phyloP scores from a whole-genome alignment of 768 basidiomycete species.

The Termitomyces sp. region DNA sequence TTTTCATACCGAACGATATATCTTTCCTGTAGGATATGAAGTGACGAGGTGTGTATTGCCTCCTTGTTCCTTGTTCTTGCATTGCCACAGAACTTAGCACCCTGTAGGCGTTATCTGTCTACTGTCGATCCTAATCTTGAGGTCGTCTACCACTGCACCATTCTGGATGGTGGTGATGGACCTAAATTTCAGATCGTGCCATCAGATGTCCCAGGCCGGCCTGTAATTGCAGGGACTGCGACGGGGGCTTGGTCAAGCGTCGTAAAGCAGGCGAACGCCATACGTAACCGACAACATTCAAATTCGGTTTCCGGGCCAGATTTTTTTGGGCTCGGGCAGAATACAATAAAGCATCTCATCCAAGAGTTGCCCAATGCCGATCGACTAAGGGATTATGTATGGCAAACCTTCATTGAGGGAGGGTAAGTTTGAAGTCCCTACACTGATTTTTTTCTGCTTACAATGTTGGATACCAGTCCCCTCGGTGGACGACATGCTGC shows the following conservation, averaged over 20 bases:
- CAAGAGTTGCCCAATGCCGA: conserved; percentile 76
- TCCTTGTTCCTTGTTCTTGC: background rate
- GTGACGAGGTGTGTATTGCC: conserved; percentile 59
- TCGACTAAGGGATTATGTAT: conserved; percentile 73
- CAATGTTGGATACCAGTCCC: conserved; percentile 37
- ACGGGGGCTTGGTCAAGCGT: conserved; percentile 86
- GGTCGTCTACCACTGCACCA: conserved; percentile 77
- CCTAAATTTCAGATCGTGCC: conserved; percentile 84
- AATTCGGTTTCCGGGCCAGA: conserved; percentile 88
- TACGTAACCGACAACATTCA: conserved; percentile 77
- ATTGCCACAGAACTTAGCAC: background rate
- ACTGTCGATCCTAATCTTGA: conserved; percentile 62
- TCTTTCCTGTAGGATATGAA: conserved; percentile 85
- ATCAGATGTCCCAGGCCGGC: conserved; percentile 62
- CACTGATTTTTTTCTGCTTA: conserved; percentile 2
- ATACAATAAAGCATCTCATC: conserved; percentile 87
- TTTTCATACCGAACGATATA: conserved; percentile 85
- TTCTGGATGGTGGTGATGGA: conserved; percentile 79
- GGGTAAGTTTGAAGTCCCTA: conserved; percentile 50
- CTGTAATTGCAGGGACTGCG: conserved; percentile 80
- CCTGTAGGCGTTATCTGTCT: conserved; percentile 67
- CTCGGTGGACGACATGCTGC: conserved; percentile 80
- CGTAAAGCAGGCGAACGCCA: conserved; percentile 76
- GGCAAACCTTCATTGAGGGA: conserved; percentile 84
- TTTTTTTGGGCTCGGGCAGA: conserved; percentile 83